These are phyloP conservation scores for Rhodamnia rubescens DNA, from an alignment of 345 rosid species.

Conservation along the genomic window DNA sequence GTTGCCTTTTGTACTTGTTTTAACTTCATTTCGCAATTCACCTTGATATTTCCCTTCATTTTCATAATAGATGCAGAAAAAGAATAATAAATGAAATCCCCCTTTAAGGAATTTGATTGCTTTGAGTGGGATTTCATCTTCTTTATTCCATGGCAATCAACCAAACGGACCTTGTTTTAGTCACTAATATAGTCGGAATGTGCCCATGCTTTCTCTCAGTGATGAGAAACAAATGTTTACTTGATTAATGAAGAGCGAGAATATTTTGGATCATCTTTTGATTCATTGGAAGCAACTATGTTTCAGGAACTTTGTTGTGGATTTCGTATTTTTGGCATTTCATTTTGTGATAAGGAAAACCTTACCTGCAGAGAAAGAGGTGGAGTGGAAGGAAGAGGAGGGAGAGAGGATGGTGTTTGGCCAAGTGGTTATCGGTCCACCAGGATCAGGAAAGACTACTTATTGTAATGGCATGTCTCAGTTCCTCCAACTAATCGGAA, in stretches of 20 bases:
- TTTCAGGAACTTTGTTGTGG: neutral
- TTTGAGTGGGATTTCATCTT: neutral
- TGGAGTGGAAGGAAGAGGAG: neutral
- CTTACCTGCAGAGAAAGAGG: neutral
- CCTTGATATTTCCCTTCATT: neutral
- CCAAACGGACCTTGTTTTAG: neutral
- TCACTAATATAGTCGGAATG: neutral
- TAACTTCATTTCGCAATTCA: neutral
- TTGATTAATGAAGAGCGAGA: neutral
- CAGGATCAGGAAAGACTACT: conserved; percentile 96
- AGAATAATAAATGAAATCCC: neutral
- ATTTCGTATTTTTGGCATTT: neutral
- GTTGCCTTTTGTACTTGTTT: neutral
- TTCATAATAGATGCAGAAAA: neutral
- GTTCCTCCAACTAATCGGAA: conserved; percentile 75
- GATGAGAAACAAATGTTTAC: neutral
- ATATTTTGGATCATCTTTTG: neutral
- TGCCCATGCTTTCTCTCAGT: neutral
- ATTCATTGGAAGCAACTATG: neutral
- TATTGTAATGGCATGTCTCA: conserved; percentile 99
- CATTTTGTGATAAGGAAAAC: neutral
- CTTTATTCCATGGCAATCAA: neutral
- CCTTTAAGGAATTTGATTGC: neutral
- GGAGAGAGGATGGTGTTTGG: conserved; percentile 60
- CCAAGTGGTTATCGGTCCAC: conserved; percentile 91